These are phyloP conservation scores for Trametes gibbosa DNA, from an alignment of 768 basidiomycete species.

Conservation along the genomic window DNA sequence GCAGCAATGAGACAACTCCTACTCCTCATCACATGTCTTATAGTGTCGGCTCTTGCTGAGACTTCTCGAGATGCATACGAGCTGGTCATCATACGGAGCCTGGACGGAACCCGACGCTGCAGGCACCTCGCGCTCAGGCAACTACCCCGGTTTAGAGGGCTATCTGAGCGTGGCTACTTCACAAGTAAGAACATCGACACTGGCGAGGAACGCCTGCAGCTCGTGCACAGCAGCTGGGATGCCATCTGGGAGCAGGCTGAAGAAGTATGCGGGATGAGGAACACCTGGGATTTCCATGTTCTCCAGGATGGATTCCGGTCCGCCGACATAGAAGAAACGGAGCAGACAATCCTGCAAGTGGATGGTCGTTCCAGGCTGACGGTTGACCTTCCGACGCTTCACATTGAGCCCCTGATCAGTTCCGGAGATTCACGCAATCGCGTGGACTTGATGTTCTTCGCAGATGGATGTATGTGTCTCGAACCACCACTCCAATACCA, in stretches of 20 bases:
- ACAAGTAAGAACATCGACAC: background rate
- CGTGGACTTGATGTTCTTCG: conserved; percentile 74
- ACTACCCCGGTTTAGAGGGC: conserved; percentile 16
- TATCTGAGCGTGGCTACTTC: background rate
- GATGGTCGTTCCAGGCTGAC: background rate
- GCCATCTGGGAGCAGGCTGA: conserved; percentile 6
- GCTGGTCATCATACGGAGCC: conserved; percentile 20
- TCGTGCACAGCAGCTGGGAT: conserved; percentile 9
- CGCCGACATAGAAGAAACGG: background rate
- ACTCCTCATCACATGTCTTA: no score
- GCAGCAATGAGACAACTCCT: no score
- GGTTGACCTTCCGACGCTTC: conserved; percentile 40
- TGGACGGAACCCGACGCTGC: conserved; percentile 10
- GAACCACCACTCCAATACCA: no score
- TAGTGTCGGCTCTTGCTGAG: no score
- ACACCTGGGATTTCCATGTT: background rate
- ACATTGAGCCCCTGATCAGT: conserved; percentile 53
- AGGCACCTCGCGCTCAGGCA: conserved; percentile 11
- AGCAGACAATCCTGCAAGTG: conserved; percentile 2
- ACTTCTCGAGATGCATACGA: conserved; percentile 12
- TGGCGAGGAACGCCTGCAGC: conserved; percentile 19
- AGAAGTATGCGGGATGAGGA: background rate
- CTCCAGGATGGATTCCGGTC: background rate
- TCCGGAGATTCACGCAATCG: conserved; percentile 66
- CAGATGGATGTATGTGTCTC: conserved; percentile 66